Conservation (phyloP, 805 yeast species). For the Candida yuanshanica region DNA sequence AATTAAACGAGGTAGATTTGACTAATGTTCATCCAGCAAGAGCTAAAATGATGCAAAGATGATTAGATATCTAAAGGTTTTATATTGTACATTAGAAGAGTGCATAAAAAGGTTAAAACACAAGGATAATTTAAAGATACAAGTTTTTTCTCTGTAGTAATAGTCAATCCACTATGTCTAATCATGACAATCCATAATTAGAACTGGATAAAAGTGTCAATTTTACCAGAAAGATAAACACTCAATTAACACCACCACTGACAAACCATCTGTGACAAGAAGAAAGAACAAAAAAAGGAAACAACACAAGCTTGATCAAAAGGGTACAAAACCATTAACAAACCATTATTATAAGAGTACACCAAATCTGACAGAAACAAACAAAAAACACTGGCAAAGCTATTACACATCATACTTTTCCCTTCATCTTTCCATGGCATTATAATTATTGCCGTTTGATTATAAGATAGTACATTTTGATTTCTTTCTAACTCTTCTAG, state of each 20-base stretch:
- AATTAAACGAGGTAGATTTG: conserved; percentile 21
- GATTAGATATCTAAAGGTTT: background rate
- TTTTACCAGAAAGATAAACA: background rate
- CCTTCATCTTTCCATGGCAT: too few relatives aligned
- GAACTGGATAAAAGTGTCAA: too few relatives aligned
- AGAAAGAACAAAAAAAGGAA: background rate
- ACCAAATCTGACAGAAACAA: too few relatives aligned
- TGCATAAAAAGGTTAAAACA: background rate
- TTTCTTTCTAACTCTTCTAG: conserved; percentile 35
- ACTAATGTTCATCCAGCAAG: conserved; percentile 58
- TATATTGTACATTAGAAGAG: background rate
- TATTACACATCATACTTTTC: background rate
- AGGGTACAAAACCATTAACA: background rate
- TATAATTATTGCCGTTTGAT: too few relatives aligned
- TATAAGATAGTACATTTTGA: conserved; percentile 45
- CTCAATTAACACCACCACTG: background rate
- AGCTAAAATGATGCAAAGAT: conserved; percentile 37
- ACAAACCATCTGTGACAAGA: background rate
- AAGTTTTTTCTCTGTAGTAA: too few relatives aligned
- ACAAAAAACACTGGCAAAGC: background rate
- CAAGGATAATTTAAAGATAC: too few relatives aligned
- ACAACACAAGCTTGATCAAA: background rate
- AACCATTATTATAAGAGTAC: background rate
- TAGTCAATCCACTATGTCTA: too few relatives aligned
- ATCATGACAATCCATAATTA: too few relatives aligned